Conservation (phyloP, 768 basidiomycete species). For the Macrolepiota albuminosa region DNA sequence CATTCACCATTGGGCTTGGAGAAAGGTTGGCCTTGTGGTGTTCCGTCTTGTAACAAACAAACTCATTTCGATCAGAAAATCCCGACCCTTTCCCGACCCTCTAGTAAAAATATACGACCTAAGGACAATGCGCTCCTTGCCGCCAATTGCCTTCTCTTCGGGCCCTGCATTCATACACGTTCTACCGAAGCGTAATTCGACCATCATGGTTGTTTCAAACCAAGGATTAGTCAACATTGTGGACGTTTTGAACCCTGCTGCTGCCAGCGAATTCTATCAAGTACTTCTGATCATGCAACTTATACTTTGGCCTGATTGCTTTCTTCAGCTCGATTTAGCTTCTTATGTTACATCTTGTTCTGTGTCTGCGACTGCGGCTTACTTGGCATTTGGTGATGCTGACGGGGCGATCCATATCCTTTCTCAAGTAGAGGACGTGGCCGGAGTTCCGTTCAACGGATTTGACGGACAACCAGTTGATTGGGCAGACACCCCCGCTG, state of each 20-base stretch:
- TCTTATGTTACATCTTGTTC: slow-evolving; percentile 79
- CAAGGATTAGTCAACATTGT: slow-evolving; percentile 84
- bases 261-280: slow-evolving; percentile 75
- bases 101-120: slow-evolving; percentile 91
- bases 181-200: slow-evolving; percentile 72
- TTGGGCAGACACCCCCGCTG: slow-evolving; percentile 73
- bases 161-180: slow-evolving; percentile 84
- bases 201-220: slow-evolving; percentile 68
- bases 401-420: slow-evolving; percentile 81
- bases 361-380: slow-evolving; percentile 83
- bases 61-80: slow-evolving; percentile 50
- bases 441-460: slow-evolving; percentile 75
- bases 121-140: slow-evolving; percentile 74
- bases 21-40: slow-evolving; percentile 51
- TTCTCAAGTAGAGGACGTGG: slow-evolving; percentile 63
- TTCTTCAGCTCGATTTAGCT: slow-evolving; percentile 55
- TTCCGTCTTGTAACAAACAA: neutral
- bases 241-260: slow-evolving; percentile 69
- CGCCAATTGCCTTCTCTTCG: slow-evolving; percentile 83
- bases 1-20: slow-evolving; percentile 85
- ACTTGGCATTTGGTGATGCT: slow-evolving; percentile 88
- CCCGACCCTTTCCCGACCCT: slow-evolving; percentile 84
- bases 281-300: slow-evolving; percentile 29
- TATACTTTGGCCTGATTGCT: neutral
- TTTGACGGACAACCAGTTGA: slow-evolving; percentile 84